These are phyloP conservation scores for Albophoma yamanashiensis DNA, from an alignment of 2,329 filamentous ascomycete genomes.

Conservation along the genomic window DNA sequence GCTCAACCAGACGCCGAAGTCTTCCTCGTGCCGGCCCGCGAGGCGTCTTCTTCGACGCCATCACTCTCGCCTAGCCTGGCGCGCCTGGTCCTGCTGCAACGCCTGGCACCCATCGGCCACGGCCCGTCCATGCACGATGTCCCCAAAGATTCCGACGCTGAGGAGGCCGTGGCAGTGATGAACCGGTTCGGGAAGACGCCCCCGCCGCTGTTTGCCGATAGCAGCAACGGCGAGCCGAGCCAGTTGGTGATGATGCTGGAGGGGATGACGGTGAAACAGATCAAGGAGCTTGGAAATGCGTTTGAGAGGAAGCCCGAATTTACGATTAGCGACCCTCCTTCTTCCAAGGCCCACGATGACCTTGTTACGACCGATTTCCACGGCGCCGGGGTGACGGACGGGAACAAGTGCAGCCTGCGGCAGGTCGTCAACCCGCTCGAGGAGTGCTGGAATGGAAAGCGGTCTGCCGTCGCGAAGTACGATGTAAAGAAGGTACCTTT, in stretches of 20 bases:
- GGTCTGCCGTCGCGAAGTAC: conserved; percentile 30
- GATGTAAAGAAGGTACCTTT: conserved; percentile 30
- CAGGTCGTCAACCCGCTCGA: conserved; percentile 31
- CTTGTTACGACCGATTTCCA: conserved; percentile 31
- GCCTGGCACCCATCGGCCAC: conserved; percentile 35
- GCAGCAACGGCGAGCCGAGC: conserved; percentile 21
- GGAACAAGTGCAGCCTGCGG: conserved; percentile 25
- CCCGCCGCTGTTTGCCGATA: conserved; percentile 36
- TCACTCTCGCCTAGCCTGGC: conserved; percentile 42
- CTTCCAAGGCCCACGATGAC: conserved; percentile 27
- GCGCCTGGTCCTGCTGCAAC: conserved; percentile 48
- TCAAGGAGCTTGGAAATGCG: conserved; percentile 29
- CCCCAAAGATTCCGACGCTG: conserved; percentile 24
- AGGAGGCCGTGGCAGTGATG: conserved; percentile 45
- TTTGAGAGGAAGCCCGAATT: conserved; percentile 33
- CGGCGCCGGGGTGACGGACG: conserved; percentile 22
- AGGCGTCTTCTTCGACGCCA: conserved; percentile 19
- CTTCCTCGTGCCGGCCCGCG: conserved; percentile 35
- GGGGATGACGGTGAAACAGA: conserved; percentile 37
- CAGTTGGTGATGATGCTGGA: conserved; percentile 53
- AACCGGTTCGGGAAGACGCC: conserved; percentile 47
- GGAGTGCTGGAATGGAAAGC: conserved; percentile 32
- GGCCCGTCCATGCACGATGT: conserved; percentile 37
- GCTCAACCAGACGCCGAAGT: conserved; percentile 35
- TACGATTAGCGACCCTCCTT: conserved; percentile 34